Conservation (phyloP, 805 yeast genomes). For the Nakazawaea ambrosiae region DNA sequence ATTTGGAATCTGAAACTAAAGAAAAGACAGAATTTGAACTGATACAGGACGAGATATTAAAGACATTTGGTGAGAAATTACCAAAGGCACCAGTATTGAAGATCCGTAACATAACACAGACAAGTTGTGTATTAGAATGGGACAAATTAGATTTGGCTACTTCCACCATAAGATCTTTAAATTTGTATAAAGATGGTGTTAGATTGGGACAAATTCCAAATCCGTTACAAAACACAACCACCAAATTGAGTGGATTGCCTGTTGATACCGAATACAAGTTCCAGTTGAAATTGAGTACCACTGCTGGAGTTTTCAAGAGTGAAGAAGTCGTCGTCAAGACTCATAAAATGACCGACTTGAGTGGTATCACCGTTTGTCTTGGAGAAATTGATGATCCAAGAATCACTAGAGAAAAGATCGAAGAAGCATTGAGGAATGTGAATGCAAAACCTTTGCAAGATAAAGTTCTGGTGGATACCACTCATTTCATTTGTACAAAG, state of each 20-base stretch:
- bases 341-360: conserved; percentile 92
- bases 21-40: conserved; percentile 53
- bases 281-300: conserved; percentile 74
- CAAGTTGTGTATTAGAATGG: conserved; percentile 94
- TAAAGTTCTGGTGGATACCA: conserved; percentile 80
- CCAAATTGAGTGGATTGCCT: conserved; percentile 87
- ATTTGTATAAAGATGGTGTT: conserved; percentile 66
- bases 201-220: conserved; percentile 80
- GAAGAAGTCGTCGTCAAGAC: conserved; percentile 66
- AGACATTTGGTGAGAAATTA: conserved; percentile 61
- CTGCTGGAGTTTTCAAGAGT: conserved; percentile 81
- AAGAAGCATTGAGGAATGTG: conserved; percentile 53
- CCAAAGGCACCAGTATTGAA: conserved; percentile 69
- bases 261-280: conserved; percentile 78
- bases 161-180: conserved; percentile 67
- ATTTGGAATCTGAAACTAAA: conserved; percentile 52
- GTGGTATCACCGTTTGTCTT: conserved; percentile 86
- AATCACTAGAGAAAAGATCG: conserved; percentile 50
- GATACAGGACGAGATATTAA: conserved; percentile 68
- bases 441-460: conserved; percentile 78
- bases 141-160: conserved; percentile 80
- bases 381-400: conserved; percentile 66
- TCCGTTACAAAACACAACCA: conserved; percentile 69
- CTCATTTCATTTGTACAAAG: conserved; percentile 81
- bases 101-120: conserved; percentile 79